Evolutionary conservation across 371 early-diverging fungal genomes (phyloP).

Genomic region (Scutellospora calospora): DNA sequence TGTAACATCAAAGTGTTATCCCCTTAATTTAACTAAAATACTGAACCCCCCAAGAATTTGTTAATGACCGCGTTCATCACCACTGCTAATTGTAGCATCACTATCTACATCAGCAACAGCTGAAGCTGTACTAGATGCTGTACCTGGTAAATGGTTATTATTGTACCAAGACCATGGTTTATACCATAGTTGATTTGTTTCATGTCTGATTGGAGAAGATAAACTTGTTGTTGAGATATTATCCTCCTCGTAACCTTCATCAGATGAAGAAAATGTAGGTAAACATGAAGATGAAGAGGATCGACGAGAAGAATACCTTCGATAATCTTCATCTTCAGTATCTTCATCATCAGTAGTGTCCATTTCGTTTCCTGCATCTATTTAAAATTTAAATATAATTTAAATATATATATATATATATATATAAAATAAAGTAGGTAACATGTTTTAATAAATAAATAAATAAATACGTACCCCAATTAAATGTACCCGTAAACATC

Average conservation of each 20-base stretch:
- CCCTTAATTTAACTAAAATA: too few species aligned
- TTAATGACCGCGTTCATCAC: slow-evolving; percentile 1
- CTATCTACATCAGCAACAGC: background rate
- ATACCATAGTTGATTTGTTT: slow-evolving; percentile 31
- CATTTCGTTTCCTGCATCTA: slow-evolving; percentile 20
- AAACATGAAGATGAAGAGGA: slow-evolving; percentile 19
- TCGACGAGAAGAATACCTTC: background rate
- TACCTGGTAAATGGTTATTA: background rate
- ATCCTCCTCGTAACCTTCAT: slow-evolving; percentile 16
- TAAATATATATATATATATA: background rate
- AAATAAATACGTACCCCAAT: slow-evolving; percentile 12
- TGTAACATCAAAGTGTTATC: too few species aligned
- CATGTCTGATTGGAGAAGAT: background rate
- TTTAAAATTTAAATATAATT: background rate
- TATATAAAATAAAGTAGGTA: background rate
- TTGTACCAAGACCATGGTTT: slow-evolving; percentile 34
- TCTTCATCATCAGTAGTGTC: slow-evolving; percentile 18
- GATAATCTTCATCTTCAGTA: background rate
- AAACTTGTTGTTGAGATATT: background rate
- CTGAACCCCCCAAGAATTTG: too few species aligned
- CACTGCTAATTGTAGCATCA: slow-evolving; percentile 34
- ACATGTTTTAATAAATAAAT: background rate
- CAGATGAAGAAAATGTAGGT: background rate
- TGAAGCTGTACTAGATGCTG: background rate
- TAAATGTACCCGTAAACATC: slow-evolving; percentile 18